Conservation (phyloP, 1,284 basidiomycete species). For the Ganoderma resinaceum region DNA sequence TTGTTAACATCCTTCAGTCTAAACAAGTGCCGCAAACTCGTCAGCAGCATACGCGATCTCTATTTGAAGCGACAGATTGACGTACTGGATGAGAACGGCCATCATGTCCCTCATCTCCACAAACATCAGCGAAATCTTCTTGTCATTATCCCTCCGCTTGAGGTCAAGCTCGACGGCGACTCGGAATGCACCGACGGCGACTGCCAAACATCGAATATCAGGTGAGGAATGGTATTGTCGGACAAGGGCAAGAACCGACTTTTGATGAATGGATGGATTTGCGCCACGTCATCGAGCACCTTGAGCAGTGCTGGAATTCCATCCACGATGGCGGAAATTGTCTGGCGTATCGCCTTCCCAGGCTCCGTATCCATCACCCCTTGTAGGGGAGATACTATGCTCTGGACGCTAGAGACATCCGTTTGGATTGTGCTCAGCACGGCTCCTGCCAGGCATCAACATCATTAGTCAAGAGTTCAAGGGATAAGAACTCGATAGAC, state of each 20-base stretch:
- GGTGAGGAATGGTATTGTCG: not conserved
- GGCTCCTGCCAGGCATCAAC: not conserved
- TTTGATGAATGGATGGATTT: slow-evolving; percentile 37
- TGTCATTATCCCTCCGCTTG: slow-evolving; percentile 50
- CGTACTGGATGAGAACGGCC: slow-evolving; percentile 48
- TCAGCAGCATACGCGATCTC: not conserved
- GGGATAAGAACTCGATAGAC: not conserved
- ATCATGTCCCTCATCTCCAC: slow-evolving; percentile 55
- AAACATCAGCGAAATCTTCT: slow-evolving; percentile 47
- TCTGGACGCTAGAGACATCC: slow-evolving; percentile 7
- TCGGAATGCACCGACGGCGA: slow-evolving; percentile 52
- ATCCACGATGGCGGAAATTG: slow-evolving; percentile 29
- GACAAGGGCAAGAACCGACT: slow-evolving; percentile 17
- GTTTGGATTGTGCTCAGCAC: not conserved
- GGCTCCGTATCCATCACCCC: slow-evolving; percentile 1
- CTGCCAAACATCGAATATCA: slow-evolving; percentile 32
- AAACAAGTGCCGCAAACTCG: not conserved
- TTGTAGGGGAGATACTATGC: slow-evolving; percentile 6
- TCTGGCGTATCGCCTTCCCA: slow-evolving; percentile 9
- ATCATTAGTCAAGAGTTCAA: not conserved
- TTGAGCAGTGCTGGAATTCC: slow-evolving; percentile 34
- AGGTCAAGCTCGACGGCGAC: slow-evolving; percentile 48
- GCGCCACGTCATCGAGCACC: slow-evolving; percentile 36
- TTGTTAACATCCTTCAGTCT: not conserved
- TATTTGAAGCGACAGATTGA: not conserved